A percentile compares a stretch with the other conserved stretches of the same genome.
Conservation (phyloP, 1,139 yeast genomes). For the Nadsonia commutata region DNA sequence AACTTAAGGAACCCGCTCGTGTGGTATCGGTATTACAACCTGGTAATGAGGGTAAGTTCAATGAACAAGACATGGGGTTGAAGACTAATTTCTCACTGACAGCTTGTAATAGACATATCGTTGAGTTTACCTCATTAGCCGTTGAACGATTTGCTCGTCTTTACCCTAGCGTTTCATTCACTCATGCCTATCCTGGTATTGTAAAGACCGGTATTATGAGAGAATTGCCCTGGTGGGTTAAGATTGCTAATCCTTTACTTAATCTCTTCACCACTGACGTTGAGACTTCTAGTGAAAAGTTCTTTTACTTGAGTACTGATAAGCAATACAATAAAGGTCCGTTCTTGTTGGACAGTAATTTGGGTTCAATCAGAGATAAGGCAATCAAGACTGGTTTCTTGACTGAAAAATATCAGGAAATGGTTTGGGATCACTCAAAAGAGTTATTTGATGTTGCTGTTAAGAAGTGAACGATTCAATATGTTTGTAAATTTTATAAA, state of each 20-base stretch:
- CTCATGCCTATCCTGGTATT: conserved; percentile 19
- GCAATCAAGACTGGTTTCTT: conserved; percentile 10
- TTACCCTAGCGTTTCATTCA: conserved; percentile 17
- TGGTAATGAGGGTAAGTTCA: conserved; percentile 13
- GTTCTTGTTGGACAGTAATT: conserved; percentile 11
- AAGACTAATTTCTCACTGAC: conserved; percentile 11
- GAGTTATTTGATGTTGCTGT: conserved; percentile 10
- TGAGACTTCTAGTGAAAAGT: conserved; percentile 14
- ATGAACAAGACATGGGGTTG: conserved; percentile 16
- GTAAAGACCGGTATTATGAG: conserved; percentile 15
- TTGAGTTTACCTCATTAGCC: conserved; percentile 14
- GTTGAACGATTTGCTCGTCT: conserved; percentile 13
- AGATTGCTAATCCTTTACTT: conserved; percentile 1
- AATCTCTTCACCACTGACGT: conserved; percentile 8
- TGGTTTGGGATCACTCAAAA: conserved; percentile 17
- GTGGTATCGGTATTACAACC: conserved; percentile 18
- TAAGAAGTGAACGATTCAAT: too few species aligned
- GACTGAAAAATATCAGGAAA: conserved; percentile 14
- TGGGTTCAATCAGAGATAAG: conserved; percentile 9
- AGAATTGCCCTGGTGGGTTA: conserved; percentile 15
- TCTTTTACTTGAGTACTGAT: conserved; percentile 13
- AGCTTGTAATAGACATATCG: conserved; percentile 10
- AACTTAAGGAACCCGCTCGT: conserved; percentile 14
- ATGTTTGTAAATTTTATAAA: too few species aligned
- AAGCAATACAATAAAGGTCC: conserved; percentile 14